Base-by-base conservation (phyloP, 2,329 filamentous ascomycete species). In the Claviceps sp. region DNA sequence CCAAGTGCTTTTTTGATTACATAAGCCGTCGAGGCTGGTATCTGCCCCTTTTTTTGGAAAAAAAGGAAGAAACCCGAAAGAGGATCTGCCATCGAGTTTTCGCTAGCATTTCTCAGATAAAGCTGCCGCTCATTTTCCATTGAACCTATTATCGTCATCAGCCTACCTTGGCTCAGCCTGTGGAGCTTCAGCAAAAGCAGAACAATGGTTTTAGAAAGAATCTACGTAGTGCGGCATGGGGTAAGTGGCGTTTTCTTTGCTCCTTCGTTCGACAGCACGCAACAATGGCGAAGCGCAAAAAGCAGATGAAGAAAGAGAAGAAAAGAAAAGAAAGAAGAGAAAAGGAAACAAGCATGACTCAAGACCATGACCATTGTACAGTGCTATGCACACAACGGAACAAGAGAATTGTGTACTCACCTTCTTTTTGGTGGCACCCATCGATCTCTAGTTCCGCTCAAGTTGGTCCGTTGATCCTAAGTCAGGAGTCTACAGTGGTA, bases 401-500 rank as follows among this genome's bases (percentile, higher is more conserved):
- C n/a, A 41, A 40, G 13, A 41, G 13, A 37, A 22, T 36, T 48
- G 40, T 48, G 40, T 36, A 48, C 47, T 26, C 6, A 22, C 30
- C 30, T 34, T 34, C 30, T 34, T 34, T 11, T 34, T 34, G 30
- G 30, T 34, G 30, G 30, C 36, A 16, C 24, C 24, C 16, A 11
- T 22, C 37, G 40, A 16, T 34, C 30, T 43, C 45, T 67, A 94
- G 90, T 95, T 95, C 69, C 89, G 93, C 56, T 84, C 87, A 57
- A 89, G 86, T 65, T 97, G 90, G 89, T 80, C 81, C 44, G 87
- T 97, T 55, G 84, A 97, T 68, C 81, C 82, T 46, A 71, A 76
- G 55, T 91, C 87, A 40, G 91, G 93, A 50, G 76, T 76, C 59
- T 97, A 97, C 72, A 78, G 77, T 51, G 74, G 74, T 54, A 81